phyloP scores from a whole-genome alignment of 78 protist species.

The Parvularia atlantis region DNA sequence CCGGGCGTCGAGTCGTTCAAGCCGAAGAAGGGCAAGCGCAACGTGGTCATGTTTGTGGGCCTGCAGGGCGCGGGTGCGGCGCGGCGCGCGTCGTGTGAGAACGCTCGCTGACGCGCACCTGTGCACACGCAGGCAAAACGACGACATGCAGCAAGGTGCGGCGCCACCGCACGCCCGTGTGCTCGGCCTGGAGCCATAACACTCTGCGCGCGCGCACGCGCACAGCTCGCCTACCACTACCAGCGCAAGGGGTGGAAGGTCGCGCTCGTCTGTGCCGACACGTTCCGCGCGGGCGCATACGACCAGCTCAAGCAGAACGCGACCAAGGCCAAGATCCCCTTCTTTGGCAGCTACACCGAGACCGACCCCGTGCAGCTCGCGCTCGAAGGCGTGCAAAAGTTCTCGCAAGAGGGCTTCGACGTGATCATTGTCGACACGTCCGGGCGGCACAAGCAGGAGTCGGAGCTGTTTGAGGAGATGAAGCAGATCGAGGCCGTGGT shows the following conservation, averaged over 20 bases:
- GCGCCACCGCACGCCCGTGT: too few relatives aligned
- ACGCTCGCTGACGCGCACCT: too few relatives aligned
- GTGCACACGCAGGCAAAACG: too few relatives aligned
- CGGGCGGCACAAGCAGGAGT: conserved; percentile 95
- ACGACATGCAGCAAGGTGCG: conserved; percentile 66
- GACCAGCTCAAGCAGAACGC: conserved; percentile 98
- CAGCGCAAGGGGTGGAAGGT: conserved; percentile 79
- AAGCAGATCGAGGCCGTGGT: conserved; percentile 61
- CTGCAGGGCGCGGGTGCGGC: conserved; percentile 93
- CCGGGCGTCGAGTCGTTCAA: conserved; percentile 77
- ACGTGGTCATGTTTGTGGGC: conserved; percentile 98
- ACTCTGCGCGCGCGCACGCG: conserved; percentile 6
- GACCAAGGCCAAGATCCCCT: conserved; percentile 84
- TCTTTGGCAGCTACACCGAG: conserved; percentile 84
- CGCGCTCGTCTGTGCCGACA: conserved; percentile 96
- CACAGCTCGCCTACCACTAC: conserved; percentile 85
- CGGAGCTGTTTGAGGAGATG: conserved; percentile 92
- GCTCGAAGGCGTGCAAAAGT: conserved; percentile 80
- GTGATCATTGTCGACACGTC: conserved; percentile 96
- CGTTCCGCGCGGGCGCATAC: conserved; percentile 99
- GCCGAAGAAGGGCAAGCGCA: conserved; percentile 75
- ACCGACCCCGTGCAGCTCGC: conserved; percentile 89
- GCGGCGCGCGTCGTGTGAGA: too few relatives aligned
- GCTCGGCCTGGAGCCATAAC: too few relatives aligned
- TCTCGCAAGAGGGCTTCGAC: conserved; percentile 65